Base-by-base conservation (phyloP, 169 alveolate species). In the Plasmodium relictum region DNA sequence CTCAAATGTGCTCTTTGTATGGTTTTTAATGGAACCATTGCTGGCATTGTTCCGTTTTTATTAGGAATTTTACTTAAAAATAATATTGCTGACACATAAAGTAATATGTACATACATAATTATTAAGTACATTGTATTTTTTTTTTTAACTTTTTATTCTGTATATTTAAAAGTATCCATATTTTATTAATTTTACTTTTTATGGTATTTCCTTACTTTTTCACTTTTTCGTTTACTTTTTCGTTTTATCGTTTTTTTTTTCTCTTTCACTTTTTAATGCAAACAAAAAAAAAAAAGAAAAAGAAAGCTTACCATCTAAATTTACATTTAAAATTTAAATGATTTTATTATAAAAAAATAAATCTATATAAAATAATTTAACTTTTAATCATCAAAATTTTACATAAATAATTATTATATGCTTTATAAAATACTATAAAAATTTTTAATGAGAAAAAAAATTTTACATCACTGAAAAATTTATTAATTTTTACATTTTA, bases 1-100 rank as follows among this genome's bases (percentile, higher is more conserved):
- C 37, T 85, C 6, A 89, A 61, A 22, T 94, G 96, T 14, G 96
- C 96, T 52, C 74, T 94, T 39, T 76, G 93, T 80, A 95, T 95
- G 97, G 94, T 93, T 12, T 22, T 94, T 18, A 95, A 95, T 50
- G 97, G 97, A 22, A 80, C 93, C 18, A 85, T 93, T 56, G 95
- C 97, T 10, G 97, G 96, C 45, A 78, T 91, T 59, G 95, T 95
- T 16, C 95, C 97, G 4, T 95, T 89, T 88, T 73, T 90, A 20
- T 94, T 95, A 41, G 97, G 96, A 76, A 63, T 93, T 56, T 20
- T 92, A 20, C 70, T 93, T 56, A 92, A 88, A 87, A 94, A 88
- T 59, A 56, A 89, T 44, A 44, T 54, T n/a, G 90, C 73, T 22
- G 93, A 92, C 22, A 8, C 8, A 24, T 24, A 61, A 14, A 61